Base-by-base conservation (phyloP, 1,284 basidiomycete genomes). In the Marasmius sp. region DNA sequence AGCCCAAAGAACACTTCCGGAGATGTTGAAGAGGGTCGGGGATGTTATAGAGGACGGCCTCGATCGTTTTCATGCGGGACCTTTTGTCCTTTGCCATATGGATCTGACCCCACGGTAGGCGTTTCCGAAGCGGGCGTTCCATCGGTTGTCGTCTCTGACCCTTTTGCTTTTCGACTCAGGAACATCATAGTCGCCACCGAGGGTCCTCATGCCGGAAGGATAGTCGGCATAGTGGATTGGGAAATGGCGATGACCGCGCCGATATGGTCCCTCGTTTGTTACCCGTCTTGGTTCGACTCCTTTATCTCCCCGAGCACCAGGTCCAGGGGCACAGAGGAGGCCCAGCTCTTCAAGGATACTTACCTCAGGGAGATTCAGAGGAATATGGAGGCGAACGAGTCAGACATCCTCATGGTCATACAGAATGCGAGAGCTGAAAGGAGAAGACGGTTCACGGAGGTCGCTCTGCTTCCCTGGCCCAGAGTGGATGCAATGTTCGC, bases 361-460 rank as follows among this genome's bases (percentile, higher is more conserved):
- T 69, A 69, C 51, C 64, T 69, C 12, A 62, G 68, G 55, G 67
- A 68, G 59, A 57, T 69, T 0, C 68, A 68, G 57, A 66, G 63
- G 57, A 60, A 67, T 43, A 66, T 64, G n/a, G 45, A 16, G 20
- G n/a, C 45, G 11, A 45, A 27, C 11, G 66, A 69, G 18, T 55
- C 64, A 0, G 60, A 65, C 45, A 64, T 69, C 10, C 64, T 69
- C 33, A 63, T 58, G 7, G 67, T 69, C 38, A 67, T 69, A 6
- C 68, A 69, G 57, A 69, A 69, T 48, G 63, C 63, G 14, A 63
- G 66, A 34, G 63, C 65, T 33, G 65, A 69, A 58, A 57, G 60
- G 20, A 64, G 65, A 37, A 58, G 65, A 33, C 62, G 61, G 27
- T 68, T 69, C 45, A 60, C 65, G 22, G 67, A 68, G 55, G 59